phyloP scores from a whole-genome alignment of 2,329 filamentous ascomycete species.

The Graphium sp. region DNA sequence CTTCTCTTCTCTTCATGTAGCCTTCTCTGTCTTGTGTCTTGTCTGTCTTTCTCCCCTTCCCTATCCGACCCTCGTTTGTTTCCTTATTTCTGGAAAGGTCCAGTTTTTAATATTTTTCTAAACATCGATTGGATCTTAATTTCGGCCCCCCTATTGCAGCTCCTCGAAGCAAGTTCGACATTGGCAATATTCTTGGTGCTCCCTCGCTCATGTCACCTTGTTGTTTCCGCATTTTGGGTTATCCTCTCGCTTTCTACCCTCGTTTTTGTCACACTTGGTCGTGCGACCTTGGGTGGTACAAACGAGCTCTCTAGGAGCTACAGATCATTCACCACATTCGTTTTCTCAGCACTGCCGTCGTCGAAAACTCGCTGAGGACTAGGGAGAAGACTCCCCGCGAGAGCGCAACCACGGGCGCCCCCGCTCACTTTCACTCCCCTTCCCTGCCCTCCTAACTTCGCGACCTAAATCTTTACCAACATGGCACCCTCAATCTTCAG shows the following conservation, averaged over 20 bases:
- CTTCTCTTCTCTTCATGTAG: neutral
- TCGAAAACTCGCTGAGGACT: no score
- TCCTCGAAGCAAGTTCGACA: no score
- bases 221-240: neutral
- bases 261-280: neutral
- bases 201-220: neutral
- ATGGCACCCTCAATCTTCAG: conserved; percentile 52
- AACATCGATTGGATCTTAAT: no score
- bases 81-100: no score
- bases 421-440: conserved; percentile 5
- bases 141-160: no score
- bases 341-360: neutral
- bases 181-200: neutral
- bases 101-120: no score
- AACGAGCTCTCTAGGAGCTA: neutral
- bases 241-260: neutral
- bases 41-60: neutral
- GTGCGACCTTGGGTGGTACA: neutral
- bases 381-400: no score
- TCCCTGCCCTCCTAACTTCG: conserved; percentile 4
- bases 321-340: neutral
- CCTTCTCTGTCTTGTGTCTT: neutral
- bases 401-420: no score
- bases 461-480: conserved; percentile 4
- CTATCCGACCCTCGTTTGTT: no score